Percentiles rank a stretch among this genome's conserved stretches.
Conservation (phyloP, 2,329 filamentous ascomycete genomes). For the Triangularia verruculosa region DNA sequence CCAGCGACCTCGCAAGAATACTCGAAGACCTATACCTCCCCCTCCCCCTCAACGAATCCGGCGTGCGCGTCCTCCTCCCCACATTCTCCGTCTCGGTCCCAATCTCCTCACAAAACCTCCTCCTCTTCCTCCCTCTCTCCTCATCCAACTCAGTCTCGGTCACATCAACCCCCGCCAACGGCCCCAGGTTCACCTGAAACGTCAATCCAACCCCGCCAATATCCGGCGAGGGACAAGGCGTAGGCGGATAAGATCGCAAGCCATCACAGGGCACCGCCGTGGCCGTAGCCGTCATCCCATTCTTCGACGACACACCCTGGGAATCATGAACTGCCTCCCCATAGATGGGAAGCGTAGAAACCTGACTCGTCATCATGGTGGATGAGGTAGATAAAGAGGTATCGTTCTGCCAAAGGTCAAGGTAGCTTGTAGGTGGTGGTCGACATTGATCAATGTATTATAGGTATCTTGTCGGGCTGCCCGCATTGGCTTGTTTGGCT, state of each 20-base stretch:
- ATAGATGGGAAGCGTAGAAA: neutral
- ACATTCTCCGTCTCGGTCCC: no score
- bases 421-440: neutral
- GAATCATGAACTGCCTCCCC: neutral
- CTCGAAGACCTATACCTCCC: neutral
- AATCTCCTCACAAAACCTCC: neutral
- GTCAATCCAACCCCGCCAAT: neutral
- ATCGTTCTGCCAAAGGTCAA: no score
- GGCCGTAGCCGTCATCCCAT: neutral
- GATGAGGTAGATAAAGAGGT: neutral
- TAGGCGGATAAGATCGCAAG: neutral
- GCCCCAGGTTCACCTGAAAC: neutral
- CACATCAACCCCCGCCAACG: no score
- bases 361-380: neutral
- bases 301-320: neutral
- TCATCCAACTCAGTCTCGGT: neutral
- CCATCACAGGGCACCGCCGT: neutral
- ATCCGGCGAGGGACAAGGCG: neutral
- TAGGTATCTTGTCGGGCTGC: no score
- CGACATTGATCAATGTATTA: neutral
- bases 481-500: no score
- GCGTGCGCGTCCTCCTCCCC: neutral
- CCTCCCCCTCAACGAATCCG: conserved; percentile 2
- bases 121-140: neutral
- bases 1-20: neutral